phyloP scores from a whole-genome alignment of 139 green algal genomes.

The Helicosporidium sp. region DNA sequence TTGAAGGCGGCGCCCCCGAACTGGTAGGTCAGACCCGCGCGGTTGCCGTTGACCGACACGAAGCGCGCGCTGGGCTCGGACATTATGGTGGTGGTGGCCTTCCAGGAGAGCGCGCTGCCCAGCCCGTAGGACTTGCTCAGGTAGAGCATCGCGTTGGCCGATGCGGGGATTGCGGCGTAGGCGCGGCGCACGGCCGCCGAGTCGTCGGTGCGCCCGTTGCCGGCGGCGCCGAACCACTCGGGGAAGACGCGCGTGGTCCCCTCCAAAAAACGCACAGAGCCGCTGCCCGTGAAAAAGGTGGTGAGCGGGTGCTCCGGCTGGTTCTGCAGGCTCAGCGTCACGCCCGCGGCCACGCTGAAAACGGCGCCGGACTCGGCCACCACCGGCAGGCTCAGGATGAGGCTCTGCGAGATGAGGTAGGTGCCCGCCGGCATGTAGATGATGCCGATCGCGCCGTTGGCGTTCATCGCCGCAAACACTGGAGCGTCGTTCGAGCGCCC shows the following conservation, averaged over 20 bases:
- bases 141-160: conserved; percentile 9
- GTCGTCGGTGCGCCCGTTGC: conserved; percentile 6
- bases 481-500: background rate
- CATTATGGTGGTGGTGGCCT: conserved; percentile 6
- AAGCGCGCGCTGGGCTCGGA: conserved; percentile 7
- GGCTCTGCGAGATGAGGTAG: background rate
- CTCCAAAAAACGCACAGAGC: conserved; percentile 4
- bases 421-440: conserved; percentile 7
- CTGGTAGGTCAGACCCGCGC: conserved; percentile 4
- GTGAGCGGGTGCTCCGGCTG: conserved; percentile 11
- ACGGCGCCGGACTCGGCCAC: conserved; percentile 1
- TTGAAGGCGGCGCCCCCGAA: conserved; percentile 7
- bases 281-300: conserved; percentile 7
- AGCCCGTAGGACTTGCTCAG: conserved; percentile 6
- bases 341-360: background rate
- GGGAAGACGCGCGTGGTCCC: conserved; percentile 4
- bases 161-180: background rate
- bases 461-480: conserved; percentile 5
- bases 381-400: conserved; percentile 5
- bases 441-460: background rate
- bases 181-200: background rate
- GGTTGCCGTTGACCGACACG: conserved; percentile 2
- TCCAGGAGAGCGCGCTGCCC: conserved; percentile 3
- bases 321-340: conserved; percentile 2
- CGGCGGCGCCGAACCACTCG: conserved; percentile 9